phyloP scores from a whole-genome alignment of 331 rosid species.

The Acacia pycnantha region DNA sequence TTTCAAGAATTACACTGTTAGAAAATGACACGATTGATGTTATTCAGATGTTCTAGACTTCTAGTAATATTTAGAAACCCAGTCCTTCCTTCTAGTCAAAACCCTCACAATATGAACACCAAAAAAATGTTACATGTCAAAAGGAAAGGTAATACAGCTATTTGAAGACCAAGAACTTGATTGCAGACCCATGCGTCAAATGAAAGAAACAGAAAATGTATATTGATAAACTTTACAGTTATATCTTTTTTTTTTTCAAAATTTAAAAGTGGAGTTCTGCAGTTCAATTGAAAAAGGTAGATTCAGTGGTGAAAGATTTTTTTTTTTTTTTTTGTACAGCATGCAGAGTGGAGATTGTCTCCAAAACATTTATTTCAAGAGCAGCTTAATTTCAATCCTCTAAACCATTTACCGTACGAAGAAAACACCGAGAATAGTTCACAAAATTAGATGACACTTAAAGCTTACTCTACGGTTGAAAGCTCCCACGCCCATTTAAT shows the following conservation, averaged over 20 bases:
- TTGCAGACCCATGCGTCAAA: not conserved
- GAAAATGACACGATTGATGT: not conserved
- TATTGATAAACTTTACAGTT: not conserved
- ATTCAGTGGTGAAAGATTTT: not conserved
- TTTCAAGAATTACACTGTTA: not conserved
- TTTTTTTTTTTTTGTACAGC: not conserved
- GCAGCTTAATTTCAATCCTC: not conserved
- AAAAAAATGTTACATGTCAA: not conserved
- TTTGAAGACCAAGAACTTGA: not conserved
- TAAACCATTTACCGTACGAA: not conserved
- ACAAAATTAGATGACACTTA: not conserved
- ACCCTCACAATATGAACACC: not conserved
- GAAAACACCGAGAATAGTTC: not conserved
- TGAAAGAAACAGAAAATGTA: not conserved
- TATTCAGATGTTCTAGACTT: not conserved
- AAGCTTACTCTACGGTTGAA: conserved; percentile 71
- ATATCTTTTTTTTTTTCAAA: not conserved
- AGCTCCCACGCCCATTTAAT: conserved; percentile 95
- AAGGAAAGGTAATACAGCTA: not conserved
- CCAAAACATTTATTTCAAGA: not conserved
- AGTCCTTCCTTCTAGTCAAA: not conserved
- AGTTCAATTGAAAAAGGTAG: not conserved
- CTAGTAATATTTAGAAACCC: not conserved
- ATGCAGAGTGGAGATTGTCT: not conserved
- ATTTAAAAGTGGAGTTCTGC: not conserved